Evolutionary conservation across 345 rosid species (phyloP).

Genomic region (Microthlaspi erraticum): DNA sequence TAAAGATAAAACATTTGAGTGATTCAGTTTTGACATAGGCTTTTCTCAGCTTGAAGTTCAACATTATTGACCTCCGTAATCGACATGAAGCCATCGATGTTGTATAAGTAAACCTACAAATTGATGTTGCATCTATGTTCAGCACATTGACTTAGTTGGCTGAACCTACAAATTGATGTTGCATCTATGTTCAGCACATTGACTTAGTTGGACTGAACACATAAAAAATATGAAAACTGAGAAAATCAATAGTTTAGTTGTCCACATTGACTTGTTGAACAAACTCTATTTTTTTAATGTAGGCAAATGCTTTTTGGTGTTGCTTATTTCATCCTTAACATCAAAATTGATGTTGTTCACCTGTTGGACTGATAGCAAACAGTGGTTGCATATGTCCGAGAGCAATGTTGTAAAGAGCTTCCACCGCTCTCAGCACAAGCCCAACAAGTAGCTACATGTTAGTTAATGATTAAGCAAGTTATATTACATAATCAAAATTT

Average conservation of each 20-base stretch:
- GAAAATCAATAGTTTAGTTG: not conserved
- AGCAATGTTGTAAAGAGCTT: not conserved
- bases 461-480: too few species aligned
- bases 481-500: too few species aligned
- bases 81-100: not conserved
- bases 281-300: not conserved
- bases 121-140: too few species aligned
- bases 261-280: not conserved
- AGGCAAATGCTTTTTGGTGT: not conserved
- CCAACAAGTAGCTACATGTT: not conserved
- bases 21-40: too few species aligned
- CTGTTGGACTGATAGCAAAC: not conserved
- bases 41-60: too few species aligned
- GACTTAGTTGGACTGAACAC: too few species aligned
- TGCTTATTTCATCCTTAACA: not conserved
- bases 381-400: not conserved
- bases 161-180: not conserved
- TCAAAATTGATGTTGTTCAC: not conserved
- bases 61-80: not conserved
- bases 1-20: too few species aligned
- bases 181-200: too few species aligned
- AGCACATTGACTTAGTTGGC: too few species aligned
- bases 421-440: not conserved
- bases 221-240: too few species aligned
- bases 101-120: not conserved